Percentiles rank a stretch among this genome's conserved stretches.
Evolutionary conservation across 2,329 filamentous ascomycete genomes (phyloP).

Genomic region (Periconia sp.): DNA sequence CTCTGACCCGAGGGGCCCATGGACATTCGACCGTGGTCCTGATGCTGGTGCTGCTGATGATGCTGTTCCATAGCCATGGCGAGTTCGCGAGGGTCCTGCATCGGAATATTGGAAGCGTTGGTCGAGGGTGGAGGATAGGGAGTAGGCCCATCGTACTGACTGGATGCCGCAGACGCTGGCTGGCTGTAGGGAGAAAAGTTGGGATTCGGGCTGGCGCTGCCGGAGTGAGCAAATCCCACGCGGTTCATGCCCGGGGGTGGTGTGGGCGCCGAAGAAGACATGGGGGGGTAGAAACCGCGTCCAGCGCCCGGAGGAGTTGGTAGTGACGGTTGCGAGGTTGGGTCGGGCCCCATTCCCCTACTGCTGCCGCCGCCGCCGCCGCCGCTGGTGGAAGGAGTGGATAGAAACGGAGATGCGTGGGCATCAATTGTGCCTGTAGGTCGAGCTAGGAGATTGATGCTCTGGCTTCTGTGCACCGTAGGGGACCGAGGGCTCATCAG

Average conservation of each 20-base stretch:
- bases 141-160: conserved; percentile 39
- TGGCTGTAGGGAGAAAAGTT: conserved; percentile 46
- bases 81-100: conserved; percentile 35
- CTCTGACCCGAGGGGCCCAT: conserved; percentile 51
- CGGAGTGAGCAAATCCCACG: conserved; percentile 45
- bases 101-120: conserved; percentile 11
- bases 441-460: conserved; percentile 48
- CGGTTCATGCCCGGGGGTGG: conserved; percentile 31
- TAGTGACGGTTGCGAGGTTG: conserved; percentile 49
- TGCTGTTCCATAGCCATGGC: conserved; percentile 25
- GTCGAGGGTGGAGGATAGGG: conserved; percentile 19
- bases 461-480: conserved; percentile 52
- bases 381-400: conserved; percentile 35
- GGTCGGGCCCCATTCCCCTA: conserved; percentile 48
- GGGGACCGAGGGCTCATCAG: conserved; percentile 63
- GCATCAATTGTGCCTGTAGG: conserved; percentile 52
- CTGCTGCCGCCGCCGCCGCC: no score
- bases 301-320: conserved; percentile 48
- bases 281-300: conserved; percentile 37
- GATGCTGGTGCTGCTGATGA: conserved; percentile 10
- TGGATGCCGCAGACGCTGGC: conserved; percentile 35
- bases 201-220: conserved; percentile 49
- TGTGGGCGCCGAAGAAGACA: conserved; percentile 33
- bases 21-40: conserved; percentile 45
- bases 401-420: conserved; percentile 51